phyloP scores from a whole-genome alignment of 352 stramenopile species.

The Saprolegnia diclina region DNA sequence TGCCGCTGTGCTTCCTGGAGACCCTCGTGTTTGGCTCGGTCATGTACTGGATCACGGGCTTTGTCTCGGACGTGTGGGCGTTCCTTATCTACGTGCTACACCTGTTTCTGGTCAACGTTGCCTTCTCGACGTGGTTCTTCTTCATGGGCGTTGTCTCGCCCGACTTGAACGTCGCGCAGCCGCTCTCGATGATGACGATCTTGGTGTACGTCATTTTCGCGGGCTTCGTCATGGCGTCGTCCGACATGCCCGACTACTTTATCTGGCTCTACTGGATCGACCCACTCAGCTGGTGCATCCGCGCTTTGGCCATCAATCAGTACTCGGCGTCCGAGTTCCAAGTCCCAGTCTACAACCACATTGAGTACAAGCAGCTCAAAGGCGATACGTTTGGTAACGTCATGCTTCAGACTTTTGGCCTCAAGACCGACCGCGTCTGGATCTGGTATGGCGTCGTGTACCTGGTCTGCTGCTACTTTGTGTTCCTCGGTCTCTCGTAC shows the following conservation, averaged over 20 bases:
- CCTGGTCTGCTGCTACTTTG: constrained; percentile 26
- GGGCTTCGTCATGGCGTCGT: constrained; percentile 28
- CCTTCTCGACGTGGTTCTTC: constrained; percentile 41
- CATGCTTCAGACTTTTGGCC: constrained; percentile 31
- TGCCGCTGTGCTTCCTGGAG: constrained; percentile 33
- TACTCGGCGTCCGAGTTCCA: constrained; percentile 19
- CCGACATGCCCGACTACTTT: constrained; percentile 28
- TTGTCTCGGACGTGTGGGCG: constrained; percentile 4
- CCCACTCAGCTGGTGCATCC: constrained; percentile 30
- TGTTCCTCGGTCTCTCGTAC: constrained; percentile 32
- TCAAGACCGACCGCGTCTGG: constrained; percentile 33
- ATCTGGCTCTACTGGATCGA: constrained; percentile 37
- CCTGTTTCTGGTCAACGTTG: constrained; percentile 19
- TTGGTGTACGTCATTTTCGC: constrained; percentile 29
- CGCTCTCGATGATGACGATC: constrained; percentile 21
- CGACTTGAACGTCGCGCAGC: constrained; percentile 21
- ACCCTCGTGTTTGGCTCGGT: constrained; percentile 46
- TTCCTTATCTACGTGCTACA: neutral
- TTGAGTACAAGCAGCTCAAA: constrained; percentile 17
- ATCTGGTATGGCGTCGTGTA: constrained; percentile 29
- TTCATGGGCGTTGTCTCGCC: constrained; percentile 19
- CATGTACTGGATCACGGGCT: constrained; percentile 52
- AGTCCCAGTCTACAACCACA: neutral
- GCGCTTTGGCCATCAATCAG: constrained; percentile 19
- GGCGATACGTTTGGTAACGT: neutral